Base-by-base conservation (phyloP, 2,329 filamentous ascomycete genomes). In the Septoria linicola region DNA sequence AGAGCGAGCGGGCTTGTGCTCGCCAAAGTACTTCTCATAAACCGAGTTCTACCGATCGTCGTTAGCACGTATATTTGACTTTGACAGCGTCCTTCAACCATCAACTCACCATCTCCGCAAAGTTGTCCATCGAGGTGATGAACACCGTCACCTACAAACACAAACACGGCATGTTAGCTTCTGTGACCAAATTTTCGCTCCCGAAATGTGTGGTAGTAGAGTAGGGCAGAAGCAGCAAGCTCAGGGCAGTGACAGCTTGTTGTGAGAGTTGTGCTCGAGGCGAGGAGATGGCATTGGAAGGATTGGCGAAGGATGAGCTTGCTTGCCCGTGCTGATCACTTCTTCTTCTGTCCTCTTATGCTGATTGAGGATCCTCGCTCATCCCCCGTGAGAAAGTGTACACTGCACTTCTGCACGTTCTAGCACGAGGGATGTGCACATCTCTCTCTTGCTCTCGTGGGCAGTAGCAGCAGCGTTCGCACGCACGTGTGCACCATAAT, bases 81-180 rank as follows among this genome's bases (percentile, higher is more conserved):
- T n/a, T n/a, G n/a, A n/a, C n/a, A n/a, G n/a, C n/a, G n/a, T n/a
- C n/a, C n/a, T n/a, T n/a, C n/a, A n/a, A n/a, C n/a, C n/a, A n/a
- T n/a, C n/a, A n/a, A n/a, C n/a, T n/a, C n/a, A 54, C 51, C 95
- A 47, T 89, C 69, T 83, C 83, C 42, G 80, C 84, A 68, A 97
- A 97, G 73, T 93, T 80, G 58, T 79, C 81, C 92, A 97, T 97
- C 72, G 95, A 87, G 43, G 87, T 85, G 56, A 97, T 76, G 80
- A 96, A 97, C 68, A 96, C 86, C 45, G 72, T 77, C 62, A 71
- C 69, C 73, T 75, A 30, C 20, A 20, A 32, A 31, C n/a, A 30
- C 43, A 30, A n/a, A 10, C 20, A 37, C 10, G 27, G 48, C 20
- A 5, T 27, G 23, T 27, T 27, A 27, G 23, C 23, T 27, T 27